A percentile compares a stretch with the other conserved stretches of the same genome.
These are phyloP conservation scores for Talaromyces sp. DNA, from an alignment of 2,329 filamentous ascomycete species.

Conservation along the genomic window DNA sequence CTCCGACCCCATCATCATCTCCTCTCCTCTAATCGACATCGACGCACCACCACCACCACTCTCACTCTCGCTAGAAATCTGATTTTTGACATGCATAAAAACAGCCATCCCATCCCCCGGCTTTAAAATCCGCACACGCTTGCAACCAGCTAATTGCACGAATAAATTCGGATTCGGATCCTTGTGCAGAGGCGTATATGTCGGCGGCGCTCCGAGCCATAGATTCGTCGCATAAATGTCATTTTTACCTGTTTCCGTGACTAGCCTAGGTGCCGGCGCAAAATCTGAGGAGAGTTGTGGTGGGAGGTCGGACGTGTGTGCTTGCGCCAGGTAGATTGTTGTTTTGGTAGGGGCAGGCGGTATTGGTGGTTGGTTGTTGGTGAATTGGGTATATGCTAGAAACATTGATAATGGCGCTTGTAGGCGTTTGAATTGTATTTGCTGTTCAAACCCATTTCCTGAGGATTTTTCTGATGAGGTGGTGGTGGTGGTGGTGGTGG, in stretches of 20 bases:
- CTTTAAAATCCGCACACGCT: constrained; percentile 69
- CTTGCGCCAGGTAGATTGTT: constrained; percentile 79
- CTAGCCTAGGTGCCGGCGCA: constrained; percentile 60
- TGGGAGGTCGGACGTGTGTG: constrained; percentile 68
- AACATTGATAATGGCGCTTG: constrained; percentile 61
- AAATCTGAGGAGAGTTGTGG: constrained; percentile 61
- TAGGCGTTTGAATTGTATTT: constrained; percentile 46
- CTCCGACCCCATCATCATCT: constrained; percentile 89
- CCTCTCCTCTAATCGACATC: constrained; percentile 69
- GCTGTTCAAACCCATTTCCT: not conserved
- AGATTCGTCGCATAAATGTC: constrained; percentile 85
- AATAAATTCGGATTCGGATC: constrained; percentile 96
- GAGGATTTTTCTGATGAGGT: not conserved
- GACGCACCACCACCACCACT: constrained; percentile 33
- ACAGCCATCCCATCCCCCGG: constrained; percentile 63
- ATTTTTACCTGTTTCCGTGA: constrained; percentile 65
- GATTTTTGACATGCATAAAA: constrained; percentile 55
- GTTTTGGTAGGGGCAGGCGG: not conserved
- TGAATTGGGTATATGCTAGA: constrained; percentile 50
- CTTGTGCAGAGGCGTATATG: constrained; percentile 84
- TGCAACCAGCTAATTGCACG: constrained; percentile 72
- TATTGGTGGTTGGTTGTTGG: no score
- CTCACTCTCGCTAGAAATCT: constrained; percentile 34
- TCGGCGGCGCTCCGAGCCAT: constrained; percentile 84
- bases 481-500: not conserved